Base-by-base conservation (phyloP, 345 rosid species). In the Eutrema yunnanense region DNA sequence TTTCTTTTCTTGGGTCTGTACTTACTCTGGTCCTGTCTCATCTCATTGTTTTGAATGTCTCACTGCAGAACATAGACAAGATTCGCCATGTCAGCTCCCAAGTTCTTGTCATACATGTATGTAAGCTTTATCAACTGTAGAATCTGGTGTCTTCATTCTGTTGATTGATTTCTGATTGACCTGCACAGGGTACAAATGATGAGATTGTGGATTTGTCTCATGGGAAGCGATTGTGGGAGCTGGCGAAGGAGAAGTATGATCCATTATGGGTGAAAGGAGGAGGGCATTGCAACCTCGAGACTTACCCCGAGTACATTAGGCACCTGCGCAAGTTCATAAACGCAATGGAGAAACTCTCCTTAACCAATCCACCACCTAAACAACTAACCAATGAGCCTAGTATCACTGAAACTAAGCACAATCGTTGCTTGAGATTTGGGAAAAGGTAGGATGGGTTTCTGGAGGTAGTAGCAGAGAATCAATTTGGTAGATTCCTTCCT, bases 241-340 rank as follows among this genome's bases (percentile, higher is more conserved):
- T 95, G 19, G 73, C 97, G 0, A 95, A 87, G 73, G 96, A 95
- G 69, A 92, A 92, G 68, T 92, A 88, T 32, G 97, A 92, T 9
- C 99, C 99, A 1, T 77, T 95, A 63, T 92, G 99, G 99, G 88
- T 95, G 53, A 90, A 90, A 72, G 97, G 98, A n/a, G 99, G 98
- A 5, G 96, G 98, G 26, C 99, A 95, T 69, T 92, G 99, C 84
- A 90, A 92, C 84, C 90, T 95, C 2, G 99, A 95, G 85, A 90
- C 94, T 5, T 90, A 84, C 41, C 99, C 99, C 0, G 98, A 92
- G 71, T 95, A 88, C 82, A 95, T 95, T 40, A 88, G 85, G 71
- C 98, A 95, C 78, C 73, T 95, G 44, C 83, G 92, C 38, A 87
- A 85, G 83, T 95, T 82, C 82, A 67, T 92, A 34, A 92, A 84